Base-by-base conservation (phyloP, 345 rosid species). In the Citrus inodora region DNA sequence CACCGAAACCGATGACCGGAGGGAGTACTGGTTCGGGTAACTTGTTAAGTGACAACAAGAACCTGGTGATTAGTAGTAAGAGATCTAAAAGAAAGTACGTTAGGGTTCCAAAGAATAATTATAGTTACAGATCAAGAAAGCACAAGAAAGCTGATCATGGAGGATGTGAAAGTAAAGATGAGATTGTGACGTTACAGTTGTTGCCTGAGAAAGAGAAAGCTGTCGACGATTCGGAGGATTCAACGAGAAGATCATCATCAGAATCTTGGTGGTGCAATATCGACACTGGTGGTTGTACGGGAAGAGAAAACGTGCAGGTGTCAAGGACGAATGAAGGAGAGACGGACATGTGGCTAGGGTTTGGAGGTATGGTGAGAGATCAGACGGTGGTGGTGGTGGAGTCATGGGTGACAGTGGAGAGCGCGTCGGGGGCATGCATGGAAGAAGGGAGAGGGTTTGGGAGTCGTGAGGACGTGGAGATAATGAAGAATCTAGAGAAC, bases 341-440 rank as follows among this genome's bases (percentile, higher is more conserved):
- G 38, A 67, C 72, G 28, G 61, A 64, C 70, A 71, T 25, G 78
- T 64, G 80, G 74, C 60, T 80, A 38, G 64, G n/a, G 16, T 19
- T 19, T 6, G 67, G 67, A 2, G 63, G 67, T 2, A 61, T n/a
- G 19, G 27, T 17, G n/a, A 27, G 56, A 58, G 86, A 80, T 80
- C 86, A 55, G 79, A 66, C 62, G 83, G 76, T 27, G 71, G 66
- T 64, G 83, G 77, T 32, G 68, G 79, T 80, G 71, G 90, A 88
- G 83, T 85, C 93, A 27, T 88, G 89, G 92, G 85, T 93, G 81
- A 93, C 88, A 79, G 93, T 91, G 66, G 97, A 93, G 84, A 76
- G 87, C 83, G 89, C 92, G 82, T 87, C 86, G 24, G 86, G 70
- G 78, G 71, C 78, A 73, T 88, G 84, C 92, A 85, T 79, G 83